Conservation (phyloP, 75 land plant species). For the Selaginella tamariscina region DNA sequence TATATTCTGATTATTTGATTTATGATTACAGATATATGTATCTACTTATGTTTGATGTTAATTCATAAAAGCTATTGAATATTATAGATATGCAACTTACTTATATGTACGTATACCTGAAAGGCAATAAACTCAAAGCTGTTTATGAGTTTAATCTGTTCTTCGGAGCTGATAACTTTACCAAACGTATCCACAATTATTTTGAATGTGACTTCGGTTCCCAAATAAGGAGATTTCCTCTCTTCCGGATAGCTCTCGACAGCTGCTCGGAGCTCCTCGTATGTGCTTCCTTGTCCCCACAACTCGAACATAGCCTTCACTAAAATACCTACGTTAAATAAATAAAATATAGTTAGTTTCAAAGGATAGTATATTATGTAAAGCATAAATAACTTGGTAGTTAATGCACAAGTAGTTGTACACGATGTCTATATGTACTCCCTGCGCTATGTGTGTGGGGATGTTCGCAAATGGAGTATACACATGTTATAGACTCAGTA, state of each 20-base stretch:
- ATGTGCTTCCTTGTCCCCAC: slow-evolving; percentile 67
- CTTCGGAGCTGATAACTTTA: slow-evolving; percentile 52
- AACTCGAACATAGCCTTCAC: slow-evolving; percentile 79
- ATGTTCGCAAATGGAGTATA: no score
- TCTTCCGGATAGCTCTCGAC: slow-evolving; percentile 54
- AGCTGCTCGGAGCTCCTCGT: slow-evolving; percentile 53
- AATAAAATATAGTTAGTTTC: background rate
- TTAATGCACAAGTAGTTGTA: no score
- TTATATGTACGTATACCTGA: slow-evolving; percentile 57
- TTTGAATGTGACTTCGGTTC: slow-evolving; percentile 47
- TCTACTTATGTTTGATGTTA: background rate
- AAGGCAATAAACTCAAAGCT: slow-evolving; percentile 62
- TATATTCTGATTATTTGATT: background rate
- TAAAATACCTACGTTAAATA: slow-evolving; percentile 44
- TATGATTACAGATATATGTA: background rate
- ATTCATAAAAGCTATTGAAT: background rate
- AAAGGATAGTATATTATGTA: no score
- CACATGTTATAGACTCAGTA: no score
- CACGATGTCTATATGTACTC: no score
- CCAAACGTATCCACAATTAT: slow-evolving; percentile 73
- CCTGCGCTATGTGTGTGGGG: no score
- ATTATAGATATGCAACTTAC: no score
- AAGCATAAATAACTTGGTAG: no score
- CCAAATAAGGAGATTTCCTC: slow-evolving; percentile 54
- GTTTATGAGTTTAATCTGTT: slow-evolving; percentile 55